Evolutionary conservation across 2,329 filamentous ascomycete species (phyloP), one percentile per base, ranked within the genome.

Genomic region (Dryadomyces quercivorus): DNA sequence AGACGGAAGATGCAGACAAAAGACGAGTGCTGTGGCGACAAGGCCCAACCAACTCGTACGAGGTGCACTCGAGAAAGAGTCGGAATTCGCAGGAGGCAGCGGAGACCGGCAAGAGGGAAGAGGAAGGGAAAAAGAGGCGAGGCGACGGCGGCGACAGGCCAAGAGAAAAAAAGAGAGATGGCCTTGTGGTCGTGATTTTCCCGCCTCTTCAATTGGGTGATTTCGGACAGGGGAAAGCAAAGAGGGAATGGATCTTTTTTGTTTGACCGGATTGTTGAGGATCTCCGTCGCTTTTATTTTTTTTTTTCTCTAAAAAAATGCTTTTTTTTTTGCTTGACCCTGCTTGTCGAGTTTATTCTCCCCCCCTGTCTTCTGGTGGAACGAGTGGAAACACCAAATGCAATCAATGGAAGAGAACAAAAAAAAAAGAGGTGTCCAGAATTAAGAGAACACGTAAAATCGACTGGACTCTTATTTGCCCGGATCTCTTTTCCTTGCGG

Each of bases 161-260:
- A 40, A 15, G 15, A 36, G 12, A 40, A 40, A 40, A 16, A 40
- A 40, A 12, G 15, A 8, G 6, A 40, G 10, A 40, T 40, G 36
- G 36, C 36, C 26, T 31, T 8, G 26, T 8, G 26, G 26, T 31
- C 26, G 26, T 31, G 26, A 31, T 31, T 47, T 48, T 36, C 34
- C 51, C 48, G 45, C 45, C 51, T 53, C 44, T 20, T 53, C 45
- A 40, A 54, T 54, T 54, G 52, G 52, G 20, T 22, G n/a, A 7
- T 34, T 43, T 22, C 22, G 15, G 15, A 21, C 3, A 16, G 40
- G 9, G 15, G 38, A n/a, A 20, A 16, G 22, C 12, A 13, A 20
- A 44, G 42, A 16, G n/a, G 18, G 16, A 44, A 44, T 31, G 36
- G 36, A 40, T 40, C 36, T 40, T 40, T 40, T 40, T 16, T 15